phyloP scores from a whole-genome alignment of 352 stramenopile genomes.

The Phytophthora europaea region DNA sequence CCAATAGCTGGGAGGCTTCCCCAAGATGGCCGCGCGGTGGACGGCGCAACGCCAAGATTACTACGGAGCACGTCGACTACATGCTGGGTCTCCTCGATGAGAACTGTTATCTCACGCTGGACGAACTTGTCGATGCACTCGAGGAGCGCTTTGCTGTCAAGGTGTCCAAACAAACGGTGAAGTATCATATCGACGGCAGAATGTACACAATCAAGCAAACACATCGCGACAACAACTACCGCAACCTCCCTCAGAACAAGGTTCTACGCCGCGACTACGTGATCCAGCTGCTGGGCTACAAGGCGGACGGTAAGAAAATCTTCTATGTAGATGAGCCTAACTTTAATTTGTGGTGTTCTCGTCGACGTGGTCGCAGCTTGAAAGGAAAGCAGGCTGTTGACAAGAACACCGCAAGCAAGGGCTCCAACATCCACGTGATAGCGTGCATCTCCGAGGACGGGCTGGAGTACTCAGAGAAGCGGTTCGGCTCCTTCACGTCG shows the following conservation, averaged over 20 bases:
- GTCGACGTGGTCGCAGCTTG: too few species aligned
- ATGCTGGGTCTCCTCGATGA: not conserved
- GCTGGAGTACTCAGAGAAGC: not conserved
- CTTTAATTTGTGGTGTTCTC: too few species aligned
- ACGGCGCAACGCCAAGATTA: conserved; percentile 1
- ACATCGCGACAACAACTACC: too few species aligned
- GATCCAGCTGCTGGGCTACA: not conserved
- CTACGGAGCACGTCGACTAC: conserved; percentile 1
- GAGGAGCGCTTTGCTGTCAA: too few species aligned
- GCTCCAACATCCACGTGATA: too few species aligned
- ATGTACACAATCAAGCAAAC: too few species aligned
- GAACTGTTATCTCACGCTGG: conserved; percentile 1
- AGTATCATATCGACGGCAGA: too few species aligned
- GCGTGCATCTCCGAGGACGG: not conserved
- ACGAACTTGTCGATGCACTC: not conserved
- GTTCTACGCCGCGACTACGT: not conserved
- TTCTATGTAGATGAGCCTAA: not conserved
- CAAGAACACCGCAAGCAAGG: too few species aligned
- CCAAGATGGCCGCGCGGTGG: not conserved
- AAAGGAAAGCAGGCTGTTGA: too few species aligned
- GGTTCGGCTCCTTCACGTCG: not conserved
- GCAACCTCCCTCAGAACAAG: not conserved
- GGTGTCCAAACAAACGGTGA: too few species aligned
- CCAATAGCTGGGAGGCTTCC: not conserved
- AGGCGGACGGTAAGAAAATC: not conserved